A percentile compares a stretch with the other conserved stretches of the same genome.
These are phyloP conservation scores for Macrocystidia cucumis DNA, from an alignment of 1,284 basidiomycete genomes.

Conservation along the genomic window DNA sequence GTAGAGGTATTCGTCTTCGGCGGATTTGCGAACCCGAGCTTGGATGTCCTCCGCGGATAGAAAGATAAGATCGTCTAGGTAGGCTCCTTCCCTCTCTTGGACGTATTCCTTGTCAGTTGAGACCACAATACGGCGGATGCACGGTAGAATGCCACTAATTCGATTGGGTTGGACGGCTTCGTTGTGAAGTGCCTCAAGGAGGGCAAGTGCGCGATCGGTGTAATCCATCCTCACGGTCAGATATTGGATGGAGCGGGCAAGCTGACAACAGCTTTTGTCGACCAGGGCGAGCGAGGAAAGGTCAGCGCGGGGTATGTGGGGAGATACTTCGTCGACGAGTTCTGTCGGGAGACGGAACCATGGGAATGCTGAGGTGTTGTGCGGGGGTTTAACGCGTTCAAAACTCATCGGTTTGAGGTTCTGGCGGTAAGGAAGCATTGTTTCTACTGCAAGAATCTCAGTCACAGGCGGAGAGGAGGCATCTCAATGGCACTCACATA, in stretches of 20 bases:
- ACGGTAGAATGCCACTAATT: constrained; percentile 10
- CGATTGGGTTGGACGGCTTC: not conserved
- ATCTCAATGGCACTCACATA: no score
- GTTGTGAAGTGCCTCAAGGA: constrained; percentile 5
- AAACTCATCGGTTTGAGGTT: no score
- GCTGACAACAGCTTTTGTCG: constrained; percentile 19
- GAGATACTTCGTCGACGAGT: constrained; percentile 16
- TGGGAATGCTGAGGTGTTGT: constrained; percentile 16
- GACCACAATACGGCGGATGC: constrained; percentile 16
- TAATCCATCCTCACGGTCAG: constrained; percentile 14
- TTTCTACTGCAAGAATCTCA: no score
- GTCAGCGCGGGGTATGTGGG: constrained; percentile 17
- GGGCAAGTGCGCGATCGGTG: constrained; percentile 4
- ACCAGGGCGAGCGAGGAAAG: constrained; percentile 19
- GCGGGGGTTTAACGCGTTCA: no score
- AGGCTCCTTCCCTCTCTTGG: constrained; percentile 1
- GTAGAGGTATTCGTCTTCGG: constrained; percentile 6
- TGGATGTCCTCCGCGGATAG: not conserved
- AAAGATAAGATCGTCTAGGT: not conserved
- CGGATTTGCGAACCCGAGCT: constrained; percentile 4
- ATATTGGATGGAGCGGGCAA: constrained; percentile 18
- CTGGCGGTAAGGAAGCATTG: no score
- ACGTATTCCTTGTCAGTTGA: constrained; percentile 7
- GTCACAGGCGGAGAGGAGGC: no score
- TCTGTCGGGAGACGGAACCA: constrained; percentile 23